These are phyloP conservation scores for Samsoniella hepiali DNA, from an alignment of 2,329 filamentous ascomycete species.

Conservation along the genomic window DNA sequence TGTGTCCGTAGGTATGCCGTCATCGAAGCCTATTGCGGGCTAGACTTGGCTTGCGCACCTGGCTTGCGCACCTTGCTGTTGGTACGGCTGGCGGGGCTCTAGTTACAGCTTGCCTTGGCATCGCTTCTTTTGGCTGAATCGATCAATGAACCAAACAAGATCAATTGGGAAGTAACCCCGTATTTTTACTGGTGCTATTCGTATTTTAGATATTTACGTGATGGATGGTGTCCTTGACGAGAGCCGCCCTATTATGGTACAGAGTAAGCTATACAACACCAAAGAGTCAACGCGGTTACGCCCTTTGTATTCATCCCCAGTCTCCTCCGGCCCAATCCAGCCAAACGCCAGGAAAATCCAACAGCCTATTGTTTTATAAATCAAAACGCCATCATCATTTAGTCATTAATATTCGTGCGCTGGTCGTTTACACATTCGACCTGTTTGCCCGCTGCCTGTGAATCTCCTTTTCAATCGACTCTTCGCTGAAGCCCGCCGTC, in stretches of 20 bases:
- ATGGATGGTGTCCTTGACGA: too few relatives aligned
- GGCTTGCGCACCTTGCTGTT: neutral
- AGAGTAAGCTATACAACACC: neutral
- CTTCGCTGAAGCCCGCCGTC: conserved; percentile 2
- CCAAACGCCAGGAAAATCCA: neutral
- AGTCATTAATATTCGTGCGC: neutral
- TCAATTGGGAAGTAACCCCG: neutral
- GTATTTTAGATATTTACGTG: too few relatives aligned
- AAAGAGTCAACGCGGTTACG: neutral
- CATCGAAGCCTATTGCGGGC: conserved; percentile 11
- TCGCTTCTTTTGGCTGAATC: neutral
- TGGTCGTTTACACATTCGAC: neutral
- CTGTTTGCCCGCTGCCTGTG: neutral
- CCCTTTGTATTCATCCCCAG: neutral
- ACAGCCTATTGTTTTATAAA: neutral
- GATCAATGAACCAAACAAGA: neutral
- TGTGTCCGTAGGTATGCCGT: conserved; percentile 13
- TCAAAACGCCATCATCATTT: neutral
- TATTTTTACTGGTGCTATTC: neutral
- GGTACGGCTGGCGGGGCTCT: neutral
- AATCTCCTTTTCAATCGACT: conserved; percentile 3
- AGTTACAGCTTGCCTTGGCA: neutral
- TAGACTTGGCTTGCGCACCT: neutral
- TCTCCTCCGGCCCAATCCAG: neutral
- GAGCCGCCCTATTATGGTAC: neutral